phyloP scores from a whole-genome alignment of 2,329 filamentous ascomycete species.

The Aspergillus awamori region DNA sequence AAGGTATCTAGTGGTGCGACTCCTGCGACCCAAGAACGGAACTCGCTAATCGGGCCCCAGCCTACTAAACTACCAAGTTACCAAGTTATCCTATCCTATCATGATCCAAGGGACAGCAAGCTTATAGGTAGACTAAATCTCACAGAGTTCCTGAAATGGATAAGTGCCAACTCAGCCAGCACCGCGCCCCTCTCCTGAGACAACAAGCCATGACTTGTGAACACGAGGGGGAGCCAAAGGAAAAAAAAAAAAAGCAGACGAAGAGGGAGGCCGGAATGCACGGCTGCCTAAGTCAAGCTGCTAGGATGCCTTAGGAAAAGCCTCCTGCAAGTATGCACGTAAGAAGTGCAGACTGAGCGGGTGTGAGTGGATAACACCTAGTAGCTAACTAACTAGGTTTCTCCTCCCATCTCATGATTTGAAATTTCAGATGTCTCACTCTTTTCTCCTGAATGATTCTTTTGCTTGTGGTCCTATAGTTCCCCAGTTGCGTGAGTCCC shows the following conservation, averaged over 20 bases:
- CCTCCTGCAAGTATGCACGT: slow-evolving; percentile 6
- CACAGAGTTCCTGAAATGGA: neutral
- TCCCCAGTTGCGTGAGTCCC: too few relatives aligned
- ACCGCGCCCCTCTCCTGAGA: neutral
- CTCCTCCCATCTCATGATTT: neutral
- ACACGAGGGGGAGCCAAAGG: slow-evolving; percentile 8
- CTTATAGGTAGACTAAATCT: neutral
- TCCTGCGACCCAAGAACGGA: neutral
- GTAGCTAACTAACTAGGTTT: too few relatives aligned
- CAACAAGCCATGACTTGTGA: neutral
- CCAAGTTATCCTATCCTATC: slow-evolving; percentile 3
- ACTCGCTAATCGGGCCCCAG: slow-evolving; percentile 2
- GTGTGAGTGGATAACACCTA: neutral
- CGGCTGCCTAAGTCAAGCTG: slow-evolving; percentile 4
- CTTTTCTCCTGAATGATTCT: neutral
- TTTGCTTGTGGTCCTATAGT: too few relatives aligned
- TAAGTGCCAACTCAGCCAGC: slow-evolving; percentile 1
- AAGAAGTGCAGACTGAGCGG: neutral
- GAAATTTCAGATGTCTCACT: neutral
- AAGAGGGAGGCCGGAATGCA: neutral
- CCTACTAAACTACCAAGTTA: neutral
- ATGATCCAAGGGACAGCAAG: neutral
- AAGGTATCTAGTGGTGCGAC: neutral
- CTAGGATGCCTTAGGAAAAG: neutral
- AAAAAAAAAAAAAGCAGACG: neutral